These are phyloP conservation scores for Fraxinus nigra DNA, from an alignment of 305 asterid species.

Conservation along the genomic window DNA sequence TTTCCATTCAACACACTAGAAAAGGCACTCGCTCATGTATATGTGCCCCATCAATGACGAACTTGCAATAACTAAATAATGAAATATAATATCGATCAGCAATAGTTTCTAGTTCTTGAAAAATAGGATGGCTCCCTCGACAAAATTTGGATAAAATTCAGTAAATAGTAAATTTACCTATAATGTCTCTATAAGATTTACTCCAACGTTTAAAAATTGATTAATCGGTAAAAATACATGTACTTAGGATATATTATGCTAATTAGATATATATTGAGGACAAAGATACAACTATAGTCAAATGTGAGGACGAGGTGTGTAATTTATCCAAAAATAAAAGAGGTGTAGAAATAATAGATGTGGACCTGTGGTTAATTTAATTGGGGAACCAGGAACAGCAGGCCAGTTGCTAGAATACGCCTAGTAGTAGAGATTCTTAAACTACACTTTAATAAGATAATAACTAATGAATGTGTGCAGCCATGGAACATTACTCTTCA, in stretches of 20 bases:
- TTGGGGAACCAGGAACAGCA: slow-evolving; percentile 7
- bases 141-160: not conserved
- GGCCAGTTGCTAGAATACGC: slow-evolving; percentile 35
- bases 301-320: not conserved
- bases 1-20: not conserved
- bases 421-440: slow-evolving; percentile 16
- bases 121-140: not conserved
- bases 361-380: slow-evolving; percentile 8
- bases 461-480: slow-evolving; percentile 21
- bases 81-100: not conserved
- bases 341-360: slow-evolving; percentile 6
- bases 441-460: slow-evolving; percentile 20
- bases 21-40: not conserved
- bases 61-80: not conserved
- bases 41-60: not conserved
- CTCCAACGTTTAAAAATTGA: not conserved
- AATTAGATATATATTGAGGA: not conserved
- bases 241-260: not conserved
- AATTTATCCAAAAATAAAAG: slow-evolving; percentile 8
- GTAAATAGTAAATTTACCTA: no score
- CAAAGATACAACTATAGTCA: not conserved
- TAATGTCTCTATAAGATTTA: not conserved
- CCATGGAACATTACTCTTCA: slow-evolving; percentile 4
- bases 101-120: not conserved
- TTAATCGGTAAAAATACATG: not conserved